Base-by-base conservation (phyloP, 805 yeast genomes). In the Grigorovia transvaalensis region DNA sequence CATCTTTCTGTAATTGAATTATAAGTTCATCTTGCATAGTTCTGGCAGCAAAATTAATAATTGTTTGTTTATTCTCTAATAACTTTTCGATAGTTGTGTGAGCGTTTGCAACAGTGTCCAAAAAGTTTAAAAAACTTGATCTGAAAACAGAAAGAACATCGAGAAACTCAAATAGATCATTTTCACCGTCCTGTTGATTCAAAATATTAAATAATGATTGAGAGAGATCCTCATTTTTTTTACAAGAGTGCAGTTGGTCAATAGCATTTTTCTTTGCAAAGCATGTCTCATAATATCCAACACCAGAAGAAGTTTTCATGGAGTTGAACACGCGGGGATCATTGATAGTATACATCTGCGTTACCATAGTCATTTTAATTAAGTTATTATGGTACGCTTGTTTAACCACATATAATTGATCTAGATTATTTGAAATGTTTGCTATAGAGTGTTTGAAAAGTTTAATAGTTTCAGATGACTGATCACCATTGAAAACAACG, bases 311-410 rank as follows among this genome's bases (percentile, higher is more conserved):
- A 33, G 79, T 81, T 52, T 74, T 74, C 68, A 84, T 71, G 0
- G 84, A 78, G 48, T 74, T 72, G 65, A 86, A 86, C 1, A 82
- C 83, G 53, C 84, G 88, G 0, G 93, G 88, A 61, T 86, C 95
- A 27, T 76, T 79, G 9, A 85, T 66, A 0, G 93, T 84, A 13
- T 85, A 67, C 13, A 80, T 72, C 61, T 87, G 95, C 0, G 85
- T 75, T 46, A 81, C 79, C 74, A 86, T 76, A 9, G 87, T 72
- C 4, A 85, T 71, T 30, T 75, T 75, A 2, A 81, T 71, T 35
- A 82, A 71, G 2, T 74, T 62, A 56, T 84, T 79, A 65, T 88
- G 90, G 20, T 85, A 64, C 9, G 77, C 74, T 62, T 88, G 96
- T 59, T 88, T 89, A 46, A 77, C 69, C 54, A 83, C 84, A 60